Conservation (phyloP, 2,329 filamentous ascomycete species). For the Colletotrichum neosansevieriae region DNA sequence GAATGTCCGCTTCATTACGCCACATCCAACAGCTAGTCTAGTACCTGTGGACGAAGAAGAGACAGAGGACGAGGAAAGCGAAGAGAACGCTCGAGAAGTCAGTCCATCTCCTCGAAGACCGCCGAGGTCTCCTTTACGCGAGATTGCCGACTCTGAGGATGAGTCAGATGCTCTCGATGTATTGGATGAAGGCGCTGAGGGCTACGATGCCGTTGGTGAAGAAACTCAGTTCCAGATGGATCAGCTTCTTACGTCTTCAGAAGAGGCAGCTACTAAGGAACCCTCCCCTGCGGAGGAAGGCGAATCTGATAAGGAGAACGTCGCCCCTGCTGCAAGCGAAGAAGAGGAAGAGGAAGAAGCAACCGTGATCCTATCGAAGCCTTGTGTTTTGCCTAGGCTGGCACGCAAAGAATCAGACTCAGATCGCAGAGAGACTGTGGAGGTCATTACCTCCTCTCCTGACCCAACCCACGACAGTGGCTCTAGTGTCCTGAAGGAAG, state of each 20-base stretch:
- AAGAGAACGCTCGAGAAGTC: conserved; percentile 21
- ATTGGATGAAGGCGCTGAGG: conserved; percentile 38
- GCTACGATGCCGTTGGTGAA: conserved; percentile 39
- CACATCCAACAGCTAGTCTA: conserved; percentile 36
- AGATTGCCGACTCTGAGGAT: conserved; percentile 66
- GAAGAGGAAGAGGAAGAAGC: conserved; percentile 30
- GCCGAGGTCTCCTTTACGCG: conserved; percentile 41
- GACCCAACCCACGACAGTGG: conserved; percentile 23
- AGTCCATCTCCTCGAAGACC: conserved; percentile 32
- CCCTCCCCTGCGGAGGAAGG: conserved; percentile 24
- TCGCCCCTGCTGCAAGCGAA: conserved; percentile 24
- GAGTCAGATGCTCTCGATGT: conserved; percentile 46
- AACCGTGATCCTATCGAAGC: conserved; percentile 30
- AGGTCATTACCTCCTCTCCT: conserved; percentile 34
- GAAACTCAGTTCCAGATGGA: conserved; percentile 40
- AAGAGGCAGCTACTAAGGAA: conserved; percentile 25
- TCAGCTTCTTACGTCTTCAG: conserved; percentile 35
- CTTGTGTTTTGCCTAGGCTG: conserved; percentile 18
- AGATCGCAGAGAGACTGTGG: conserved; percentile 35
- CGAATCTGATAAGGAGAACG: conserved; percentile 39
- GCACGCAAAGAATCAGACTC: not conserved
- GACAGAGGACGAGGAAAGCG: conserved; percentile 29
- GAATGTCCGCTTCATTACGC: conserved; percentile 39
- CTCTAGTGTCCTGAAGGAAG: conserved; percentile 8
- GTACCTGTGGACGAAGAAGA: conserved; percentile 23